Conservation (phyloP, 2,329 filamentous ascomycete species). For the Sarocladiaceae sp. region DNA sequence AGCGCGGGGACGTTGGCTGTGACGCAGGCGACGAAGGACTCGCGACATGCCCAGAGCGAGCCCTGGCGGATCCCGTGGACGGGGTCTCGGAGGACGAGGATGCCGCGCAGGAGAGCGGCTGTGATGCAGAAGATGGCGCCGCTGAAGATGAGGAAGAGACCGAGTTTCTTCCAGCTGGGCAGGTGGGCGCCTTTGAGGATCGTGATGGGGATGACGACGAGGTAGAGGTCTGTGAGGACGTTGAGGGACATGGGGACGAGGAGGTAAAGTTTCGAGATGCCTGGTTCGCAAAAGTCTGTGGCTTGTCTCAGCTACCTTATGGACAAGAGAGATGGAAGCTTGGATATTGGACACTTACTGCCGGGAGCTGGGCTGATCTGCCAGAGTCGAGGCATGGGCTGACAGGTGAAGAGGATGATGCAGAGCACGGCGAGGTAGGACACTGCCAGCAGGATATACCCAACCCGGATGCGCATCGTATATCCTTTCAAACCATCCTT, state of each 20-base stretch:
- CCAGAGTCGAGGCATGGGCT: slow-evolving; percentile 30
- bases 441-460: slow-evolving; percentile 25
- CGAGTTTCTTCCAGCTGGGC: slow-evolving; percentile 41
- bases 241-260: slow-evolving; percentile 30
- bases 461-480: slow-evolving; percentile 22
- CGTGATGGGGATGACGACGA: slow-evolving; percentile 34
- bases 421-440: slow-evolving; percentile 28
- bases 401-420: slow-evolving; percentile 28
- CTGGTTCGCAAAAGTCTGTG: slow-evolving; percentile 32
- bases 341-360: slow-evolving; percentile 24
- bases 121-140: slow-evolving; percentile 50
- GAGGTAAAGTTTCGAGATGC: slow-evolving; percentile 31
- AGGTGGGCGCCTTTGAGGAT: slow-evolving; percentile 49
- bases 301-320: slow-evolving; percentile 29
- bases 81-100: slow-evolving; percentile 31
- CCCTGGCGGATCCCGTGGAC: slow-evolving; percentile 12
- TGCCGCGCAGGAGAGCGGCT: slow-evolving; percentile 46
- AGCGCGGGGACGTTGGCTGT: slow-evolving; percentile 34
- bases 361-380: slow-evolving; percentile 36
- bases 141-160: slow-evolving; percentile 47
- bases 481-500: slow-evolving; percentile 18
- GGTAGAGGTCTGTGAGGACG: slow-evolving; percentile 32
- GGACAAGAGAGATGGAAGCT: slow-evolving; percentile 15
- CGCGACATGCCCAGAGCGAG: slow-evolving; percentile 15
- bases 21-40: slow-evolving; percentile 32